Conservation (phyloP, 768 basidiomycete genomes). For the Podaxis sp. region DNA sequence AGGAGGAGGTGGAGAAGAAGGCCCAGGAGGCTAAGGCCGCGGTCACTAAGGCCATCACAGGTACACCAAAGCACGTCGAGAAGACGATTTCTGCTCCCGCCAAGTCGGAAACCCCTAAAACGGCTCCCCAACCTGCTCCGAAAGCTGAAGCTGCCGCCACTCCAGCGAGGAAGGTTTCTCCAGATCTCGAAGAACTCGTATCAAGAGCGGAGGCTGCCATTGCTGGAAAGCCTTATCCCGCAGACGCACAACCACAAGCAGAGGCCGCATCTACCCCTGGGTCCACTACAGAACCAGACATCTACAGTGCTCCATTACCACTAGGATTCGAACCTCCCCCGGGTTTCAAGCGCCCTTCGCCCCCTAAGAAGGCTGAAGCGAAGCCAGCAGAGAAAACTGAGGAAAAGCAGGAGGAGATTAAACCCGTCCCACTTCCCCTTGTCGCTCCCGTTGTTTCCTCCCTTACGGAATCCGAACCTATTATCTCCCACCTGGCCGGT, state of each 20-base stretch:
- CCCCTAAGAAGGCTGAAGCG: constrained; percentile 38
- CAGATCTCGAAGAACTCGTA: constrained; percentile 68
- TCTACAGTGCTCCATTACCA: constrained; percentile 79
- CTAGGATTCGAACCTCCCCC: constrained; percentile 93
- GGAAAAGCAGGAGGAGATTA: constrained; percentile 21
- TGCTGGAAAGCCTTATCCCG: constrained; percentile 36
- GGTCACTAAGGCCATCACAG: constrained; percentile 38
- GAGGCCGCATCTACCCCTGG: constrained; percentile 25
- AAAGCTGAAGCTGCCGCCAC: constrained; percentile 38
- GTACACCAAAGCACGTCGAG: constrained; percentile 41
- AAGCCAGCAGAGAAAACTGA: constrained; percentile 16
- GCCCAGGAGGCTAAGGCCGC: constrained; percentile 40
- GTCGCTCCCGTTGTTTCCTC: constrained; percentile 80
- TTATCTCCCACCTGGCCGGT: constrained; percentile 86
- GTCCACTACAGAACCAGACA: constrained; percentile 33
- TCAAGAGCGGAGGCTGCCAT: constrained; percentile 74
- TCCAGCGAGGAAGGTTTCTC: constrained; percentile 42
- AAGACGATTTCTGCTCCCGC: constrained; percentile 43
- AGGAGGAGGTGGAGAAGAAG: constrained; percentile 35
- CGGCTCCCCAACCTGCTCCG: constrained; percentile 30
- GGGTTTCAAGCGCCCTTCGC: constrained; percentile 69
- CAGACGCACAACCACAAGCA: neutral
- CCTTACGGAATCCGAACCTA: constrained; percentile 78
- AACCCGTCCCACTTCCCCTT: constrained; percentile 57
- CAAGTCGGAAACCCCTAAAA: constrained; percentile 35